A percentile compares a stretch with the other conserved stretches of the same genome.
Evolutionary conservation across 768 basidiomycete genomes (phyloP).

Genomic region (Suillus luteus): DNA sequence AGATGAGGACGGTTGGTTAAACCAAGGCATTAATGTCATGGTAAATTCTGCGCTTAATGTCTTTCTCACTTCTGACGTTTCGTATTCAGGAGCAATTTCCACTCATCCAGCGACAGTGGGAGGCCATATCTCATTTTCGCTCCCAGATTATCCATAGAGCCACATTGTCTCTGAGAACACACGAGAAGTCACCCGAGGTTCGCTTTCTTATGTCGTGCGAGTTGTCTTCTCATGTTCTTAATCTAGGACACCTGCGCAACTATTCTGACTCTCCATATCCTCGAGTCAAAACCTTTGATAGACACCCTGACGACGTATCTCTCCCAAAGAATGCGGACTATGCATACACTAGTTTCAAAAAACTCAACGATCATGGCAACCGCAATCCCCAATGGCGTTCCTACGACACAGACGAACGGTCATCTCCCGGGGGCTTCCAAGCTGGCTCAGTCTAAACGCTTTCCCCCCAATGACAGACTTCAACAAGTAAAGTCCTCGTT

Average conservation of each 20-base stretch:
- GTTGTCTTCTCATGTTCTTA: neutral
- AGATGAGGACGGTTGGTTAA: constrained; percentile 61
- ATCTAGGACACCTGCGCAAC: constrained; percentile 73
- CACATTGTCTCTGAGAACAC: constrained; percentile 75
- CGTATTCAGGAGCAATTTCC: constrained; percentile 76
- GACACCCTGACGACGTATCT: constrained; percentile 76
- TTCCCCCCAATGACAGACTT: constrained; percentile 38
- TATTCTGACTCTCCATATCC: constrained; percentile 81
- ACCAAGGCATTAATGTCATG: constrained; percentile 61
- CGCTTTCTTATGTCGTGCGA: constrained; percentile 17
- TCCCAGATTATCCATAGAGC: constrained; percentile 88
- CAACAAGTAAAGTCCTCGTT: constrained; percentile 57
- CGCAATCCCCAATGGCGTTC: constrained; percentile 35
- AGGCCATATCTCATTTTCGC: constrained; percentile 82
- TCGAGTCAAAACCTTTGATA: constrained; percentile 79
- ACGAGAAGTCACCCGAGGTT: constrained; percentile 54
- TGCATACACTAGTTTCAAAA: constrained; percentile 48
- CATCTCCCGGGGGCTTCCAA: constrained; percentile 27
- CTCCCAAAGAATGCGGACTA: constrained; percentile 63
- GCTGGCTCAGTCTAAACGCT: constrained; percentile 6
- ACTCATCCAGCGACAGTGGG: constrained; percentile 92
- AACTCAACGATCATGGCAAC: constrained; percentile 7
- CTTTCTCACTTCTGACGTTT: constrained; percentile 8
- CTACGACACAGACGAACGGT: constrained; percentile 37
- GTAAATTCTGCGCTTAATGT: constrained; percentile 39